Base-by-base conservation (phyloP, 2,329 filamentous ascomycete species). In the Coniochaeta ligniaria region DNA sequence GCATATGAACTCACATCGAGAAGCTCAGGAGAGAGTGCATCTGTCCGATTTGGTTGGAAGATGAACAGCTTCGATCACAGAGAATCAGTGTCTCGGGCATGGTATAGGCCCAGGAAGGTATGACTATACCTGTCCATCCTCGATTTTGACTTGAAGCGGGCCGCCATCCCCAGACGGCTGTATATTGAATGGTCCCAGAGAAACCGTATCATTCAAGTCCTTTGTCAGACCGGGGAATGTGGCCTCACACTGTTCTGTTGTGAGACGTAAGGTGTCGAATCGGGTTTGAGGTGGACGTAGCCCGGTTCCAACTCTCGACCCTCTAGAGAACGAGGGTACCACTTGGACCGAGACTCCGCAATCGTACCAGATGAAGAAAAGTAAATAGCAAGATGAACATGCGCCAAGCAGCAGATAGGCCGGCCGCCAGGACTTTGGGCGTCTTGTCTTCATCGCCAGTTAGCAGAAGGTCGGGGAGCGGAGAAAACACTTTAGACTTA, bases 21-120 rank as follows among this genome's bases (percentile, higher is more conserved):
- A 78, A 81, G 81, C 58, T 77, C 74, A 17, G 65, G 60, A 8
- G 77, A 78, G 26, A 81, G 68, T 54, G 79, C 76, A 11, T 63
- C 66, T 24, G 68, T 70, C 17, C 73, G 69, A 52, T 78, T 74
- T 6, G 74, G 70, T 35, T 76, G 74, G 60, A 81, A 71, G 59
- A 83, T 75, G 63, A 72, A 77, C 12, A 83, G 72, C 73, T 77
- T 24, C 17, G 6, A 20, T 31, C 5, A 17, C 6, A 22, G 31
- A 16, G 3, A n/a, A 22, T 55, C 6, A 55, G 26, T 55, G 16
- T n/a, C 28, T n/a, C 31, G 20, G 26, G 11, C 14, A 24, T 17
- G 24, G 22, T 2, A 22, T 26, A 50, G 24, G 20, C 24, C 11
- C 5, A 3, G 45, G 24, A 17, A n/a, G 6, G 24, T 9, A 31